These are phyloP conservation scores for Nicotiana obtusifolia DNA, from an alignment of 257 asterid genomes.

Conservation along the genomic window DNA sequence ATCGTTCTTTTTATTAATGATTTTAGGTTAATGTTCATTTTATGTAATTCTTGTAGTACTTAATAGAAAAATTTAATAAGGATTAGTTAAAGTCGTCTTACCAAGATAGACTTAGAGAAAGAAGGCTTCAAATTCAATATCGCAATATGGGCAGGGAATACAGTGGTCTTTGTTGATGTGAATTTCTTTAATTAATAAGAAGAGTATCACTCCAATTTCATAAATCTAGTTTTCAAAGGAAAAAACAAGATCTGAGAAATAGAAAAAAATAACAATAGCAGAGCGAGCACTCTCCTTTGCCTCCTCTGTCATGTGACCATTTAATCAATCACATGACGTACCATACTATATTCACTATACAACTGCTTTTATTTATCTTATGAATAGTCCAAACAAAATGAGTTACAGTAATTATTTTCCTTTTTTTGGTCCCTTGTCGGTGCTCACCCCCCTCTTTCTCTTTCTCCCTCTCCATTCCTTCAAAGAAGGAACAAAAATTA, in stretches of 20 bases:
- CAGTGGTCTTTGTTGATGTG: background rate
- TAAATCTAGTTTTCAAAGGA: background rate
- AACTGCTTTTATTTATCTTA: background rate
- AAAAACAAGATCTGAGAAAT: background rate
- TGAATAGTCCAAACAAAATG: background rate
- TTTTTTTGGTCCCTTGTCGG: background rate
- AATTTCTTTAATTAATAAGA: background rate
- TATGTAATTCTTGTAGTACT: background rate
- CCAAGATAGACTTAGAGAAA: background rate
- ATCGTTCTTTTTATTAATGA: background rate
- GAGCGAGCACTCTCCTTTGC: slow-evolving; percentile 10
- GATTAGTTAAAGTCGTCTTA: background rate
- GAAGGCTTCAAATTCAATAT: background rate
- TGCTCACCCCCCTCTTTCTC: slow-evolving; percentile 2
- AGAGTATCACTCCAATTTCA: background rate
- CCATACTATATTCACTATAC: background rate
- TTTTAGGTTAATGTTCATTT: background rate
- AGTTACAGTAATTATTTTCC: background rate
- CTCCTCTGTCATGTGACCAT: slow-evolving; percentile 9
- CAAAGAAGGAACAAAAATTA: background rate
- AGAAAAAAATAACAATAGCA: background rate
- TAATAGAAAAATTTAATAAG: background rate
- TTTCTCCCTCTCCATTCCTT: background rate
- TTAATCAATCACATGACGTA: background rate
- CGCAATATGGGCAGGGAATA: background rate